Percentiles rank a stretch among this genome's conserved stretches.
These are phyloP conservation scores for Candida insectorum DNA, from an alignment of 805 yeast species.

Conservation along the genomic window DNA sequence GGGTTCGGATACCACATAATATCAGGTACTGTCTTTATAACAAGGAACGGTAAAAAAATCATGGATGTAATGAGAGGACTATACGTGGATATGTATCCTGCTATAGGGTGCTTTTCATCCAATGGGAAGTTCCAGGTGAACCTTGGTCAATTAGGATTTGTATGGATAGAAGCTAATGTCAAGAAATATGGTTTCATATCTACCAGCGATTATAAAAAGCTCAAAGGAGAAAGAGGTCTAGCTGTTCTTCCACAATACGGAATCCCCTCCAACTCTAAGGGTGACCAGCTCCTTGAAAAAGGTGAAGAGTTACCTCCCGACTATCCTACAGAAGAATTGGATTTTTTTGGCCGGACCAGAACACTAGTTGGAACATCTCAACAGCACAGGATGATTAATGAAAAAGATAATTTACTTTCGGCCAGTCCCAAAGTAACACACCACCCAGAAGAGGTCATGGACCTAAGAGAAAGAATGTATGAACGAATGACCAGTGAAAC, in stretches of 20 bases:
- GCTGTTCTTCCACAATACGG: constrained; percentile 42
- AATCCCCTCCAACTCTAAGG: constrained; percentile 23
- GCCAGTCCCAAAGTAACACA: constrained; percentile 16
- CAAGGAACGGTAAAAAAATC: constrained; percentile 53
- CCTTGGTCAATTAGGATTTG: constrained; percentile 44
- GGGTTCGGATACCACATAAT: constrained; percentile 52
- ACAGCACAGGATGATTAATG: constrained; percentile 8
- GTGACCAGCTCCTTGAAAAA: constrained; percentile 59
- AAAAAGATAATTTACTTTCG: background rate
- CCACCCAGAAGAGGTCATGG: constrained; percentile 35
- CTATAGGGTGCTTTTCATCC: constrained; percentile 48
- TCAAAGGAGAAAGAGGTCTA: constrained; percentile 37
- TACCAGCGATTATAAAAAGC: constrained; percentile 35
- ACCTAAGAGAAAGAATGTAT: constrained; percentile 28
- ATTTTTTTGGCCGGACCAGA: constrained; percentile 52
- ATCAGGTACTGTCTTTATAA: constrained; percentile 49
- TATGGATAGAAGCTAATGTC: constrained; percentile 50
- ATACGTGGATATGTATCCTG: constrained; percentile 50
- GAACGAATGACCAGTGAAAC: constrained; percentile 17
- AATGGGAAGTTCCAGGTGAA: constrained; percentile 42
- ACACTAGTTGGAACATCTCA: constrained; percentile 29
- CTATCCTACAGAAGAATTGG: constrained; percentile 61
- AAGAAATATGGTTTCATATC: constrained; percentile 56
- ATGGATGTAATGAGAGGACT: constrained; percentile 50
- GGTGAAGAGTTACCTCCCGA: constrained; percentile 74